These are phyloP conservation scores for Trichosanthes cucumerina DNA, from an alignment of 306 rosid genomes.

Conservation along the genomic window DNA sequence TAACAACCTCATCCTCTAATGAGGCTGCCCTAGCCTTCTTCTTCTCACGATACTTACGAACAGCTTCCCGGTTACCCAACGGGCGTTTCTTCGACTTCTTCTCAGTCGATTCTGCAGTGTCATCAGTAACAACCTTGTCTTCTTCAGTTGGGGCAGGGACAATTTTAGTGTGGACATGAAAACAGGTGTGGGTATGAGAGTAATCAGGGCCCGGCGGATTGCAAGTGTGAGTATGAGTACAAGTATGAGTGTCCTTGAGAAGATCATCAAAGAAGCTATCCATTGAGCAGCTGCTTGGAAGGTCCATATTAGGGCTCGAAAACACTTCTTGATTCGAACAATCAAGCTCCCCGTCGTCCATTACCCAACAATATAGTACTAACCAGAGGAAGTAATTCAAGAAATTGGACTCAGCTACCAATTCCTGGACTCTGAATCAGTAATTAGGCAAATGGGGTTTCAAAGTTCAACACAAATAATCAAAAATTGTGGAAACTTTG, in stretches of 20 bases:
- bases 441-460: background rate
- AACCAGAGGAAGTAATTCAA: background rate
- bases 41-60: conserved; percentile 92
- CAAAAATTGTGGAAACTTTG: background rate
- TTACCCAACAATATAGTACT: background rate
- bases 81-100: conserved; percentile 69
- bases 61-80: conserved; percentile 70
- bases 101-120: conserved; percentile 50
- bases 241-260: conserved; percentile 59
- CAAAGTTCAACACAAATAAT: background rate
- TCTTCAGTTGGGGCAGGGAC: conserved; percentile 46
- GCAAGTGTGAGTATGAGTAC: conserved; percentile 94
- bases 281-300: conserved; percentile 69
- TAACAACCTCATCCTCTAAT: conserved; percentile 74
- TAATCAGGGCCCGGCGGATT: conserved; percentile 90
- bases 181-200: conserved; percentile 83
- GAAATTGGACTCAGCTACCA: background rate
- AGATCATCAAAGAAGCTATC: conserved; percentile 79
- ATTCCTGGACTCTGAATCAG: background rate
- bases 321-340: conserved; percentile 20
- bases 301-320: conserved; percentile 56
- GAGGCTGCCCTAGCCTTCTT: conserved; percentile 82
- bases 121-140: conserved; percentile 57
- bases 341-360: conserved; percentile 68
- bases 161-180: conserved; percentile 64